These are phyloP conservation scores for Forsythia suspensa DNA, from an alignment of 257 asterid species.

Conservation along the genomic window DNA sequence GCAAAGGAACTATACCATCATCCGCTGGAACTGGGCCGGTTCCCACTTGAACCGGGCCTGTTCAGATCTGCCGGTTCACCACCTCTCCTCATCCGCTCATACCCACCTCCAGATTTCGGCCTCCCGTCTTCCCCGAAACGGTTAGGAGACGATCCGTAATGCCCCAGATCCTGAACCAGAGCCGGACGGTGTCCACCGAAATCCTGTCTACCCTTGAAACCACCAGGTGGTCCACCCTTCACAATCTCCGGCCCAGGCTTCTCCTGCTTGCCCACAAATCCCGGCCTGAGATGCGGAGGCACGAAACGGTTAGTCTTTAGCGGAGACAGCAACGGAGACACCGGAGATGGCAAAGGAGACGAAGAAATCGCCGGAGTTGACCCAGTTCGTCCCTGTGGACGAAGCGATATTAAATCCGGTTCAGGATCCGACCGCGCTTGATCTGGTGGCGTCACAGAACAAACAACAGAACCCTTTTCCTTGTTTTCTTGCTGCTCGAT, in stretches of 20 bases:
- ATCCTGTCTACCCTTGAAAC: slow-evolving; percentile 34
- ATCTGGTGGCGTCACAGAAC: slow-evolving; percentile 35
- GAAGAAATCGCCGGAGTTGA: slow-evolving; percentile 37
- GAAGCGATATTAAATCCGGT: slow-evolving; percentile 56
- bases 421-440: slow-evolving; percentile 33
- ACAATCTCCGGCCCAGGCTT: slow-evolving; percentile 48
- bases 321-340: slow-evolving; percentile 35
- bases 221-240: slow-evolving; percentile 40
- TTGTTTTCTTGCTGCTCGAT: slow-evolving; percentile 18
- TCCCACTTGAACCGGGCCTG: slow-evolving; percentile 61
- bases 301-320: slow-evolving; percentile 57
- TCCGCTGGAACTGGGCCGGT: slow-evolving; percentile 59
- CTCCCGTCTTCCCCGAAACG: slow-evolving; percentile 45
- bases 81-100: slow-evolving; percentile 47
- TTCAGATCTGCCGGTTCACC: slow-evolving; percentile 46
- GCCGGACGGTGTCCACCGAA: slow-evolving; percentile 27
- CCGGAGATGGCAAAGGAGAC: slow-evolving; percentile 44
- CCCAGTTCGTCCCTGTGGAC: slow-evolving; percentile 73
- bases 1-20: slow-evolving; percentile 44
- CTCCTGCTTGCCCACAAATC: slow-evolving; percentile 74
- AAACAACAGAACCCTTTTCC: slow-evolving; percentile 18
- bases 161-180: slow-evolving; percentile 29
- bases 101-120: slow-evolving; percentile 77
- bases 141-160: slow-evolving; percentile 33
- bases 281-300: slow-evolving; percentile 85